Evolutionary conservation across 2,329 filamentous ascomycete species (phyloP), one percentile per base, ranked within the genome.

Genomic region (Sarocladiaceae sp.): DNA sequence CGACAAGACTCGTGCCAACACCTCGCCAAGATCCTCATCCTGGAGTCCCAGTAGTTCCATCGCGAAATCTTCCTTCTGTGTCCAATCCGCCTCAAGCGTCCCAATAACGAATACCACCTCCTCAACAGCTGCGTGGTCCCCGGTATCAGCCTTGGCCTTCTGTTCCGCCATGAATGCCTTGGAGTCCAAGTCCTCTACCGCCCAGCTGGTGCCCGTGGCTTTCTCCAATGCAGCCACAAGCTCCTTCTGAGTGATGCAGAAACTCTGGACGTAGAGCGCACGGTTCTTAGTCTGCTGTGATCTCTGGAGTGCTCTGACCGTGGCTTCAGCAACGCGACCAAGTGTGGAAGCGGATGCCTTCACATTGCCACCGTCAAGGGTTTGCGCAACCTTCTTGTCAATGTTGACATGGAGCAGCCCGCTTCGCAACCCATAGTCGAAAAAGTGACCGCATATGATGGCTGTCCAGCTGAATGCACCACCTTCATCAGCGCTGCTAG

Each of bases 301-400:
- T n/a, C 74, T 62, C 24, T 60, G 55, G 48, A 82, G 60, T 1
- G 77, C 63, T 0, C 68, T 68, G 0, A 70, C 70, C 1, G 80
- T 65, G 1, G 68, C 70, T 44, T 70, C 63, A 0, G 61, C 77
- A 6, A 81, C 59, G 4, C 69, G 65, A 0, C 56, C 53, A 4
- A 82, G 62, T 0, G 69, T 75, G 0, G 76, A 74, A 3, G 66
- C 48, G 15, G 69, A 73, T 50, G 78, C 72, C 3, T 56, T 53
- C 3, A 59, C 55, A 37, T 75, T 62, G 3, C 79, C 79, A 2
- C 68, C 71, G 51, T 82, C 73, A 13, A 69, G 70, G 4, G 81
- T 59, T 1, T 59, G 64, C 2, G 67, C 66, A 12, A 58, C 66
- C 18, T 65, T 62, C 2, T 60, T 60, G n/a, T 65, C 62, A 2